These are phyloP conservation scores for Pilaira anomala DNA, from an alignment of 192 early-diverging fungal genomes.

Conservation along the genomic window DNA sequence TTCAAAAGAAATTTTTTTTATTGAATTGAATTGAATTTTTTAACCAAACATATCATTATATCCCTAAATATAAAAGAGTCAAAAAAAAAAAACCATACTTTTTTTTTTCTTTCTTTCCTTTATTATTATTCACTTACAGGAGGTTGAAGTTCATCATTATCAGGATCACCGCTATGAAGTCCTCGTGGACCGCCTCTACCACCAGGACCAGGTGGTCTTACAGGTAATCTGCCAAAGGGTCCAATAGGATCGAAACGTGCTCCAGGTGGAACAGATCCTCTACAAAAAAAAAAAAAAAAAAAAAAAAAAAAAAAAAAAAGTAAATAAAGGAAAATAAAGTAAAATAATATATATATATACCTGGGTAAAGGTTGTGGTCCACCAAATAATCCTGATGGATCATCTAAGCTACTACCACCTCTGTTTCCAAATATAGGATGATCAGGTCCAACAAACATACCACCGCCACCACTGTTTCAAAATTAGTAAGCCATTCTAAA, in stretches of 20 bases:
- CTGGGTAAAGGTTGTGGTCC: slow-evolving; percentile 61
- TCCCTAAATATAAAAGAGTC: slow-evolving; percentile 28
- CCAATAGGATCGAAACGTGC: slow-evolving; percentile 91
- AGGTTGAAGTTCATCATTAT: slow-evolving; percentile 72
- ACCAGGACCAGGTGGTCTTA: slow-evolving; percentile 29
- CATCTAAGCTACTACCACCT: slow-evolving; percentile 16
- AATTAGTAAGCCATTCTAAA: too few species aligned
- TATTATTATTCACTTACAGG: slow-evolving; percentile 45
- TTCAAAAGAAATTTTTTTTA: too few species aligned
- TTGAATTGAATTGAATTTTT: not conserved
- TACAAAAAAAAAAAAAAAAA: slow-evolving; percentile 9
- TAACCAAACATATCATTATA: slow-evolving; percentile 57
- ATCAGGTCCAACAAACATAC: slow-evolving; percentile 84
- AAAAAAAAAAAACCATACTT: not conserved
- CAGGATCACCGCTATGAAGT: slow-evolving; percentile 60
- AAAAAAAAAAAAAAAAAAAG: not conserved
- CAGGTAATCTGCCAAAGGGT: slow-evolving; percentile 64
- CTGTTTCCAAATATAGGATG: slow-evolving; percentile 82
- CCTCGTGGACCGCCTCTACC: slow-evolving; percentile 36
- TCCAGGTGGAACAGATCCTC: slow-evolving; percentile 75
- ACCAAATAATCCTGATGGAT: slow-evolving; percentile 47
- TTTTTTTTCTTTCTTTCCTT: too few species aligned
- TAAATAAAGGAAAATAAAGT: too few species aligned
- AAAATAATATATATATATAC: too few species aligned
- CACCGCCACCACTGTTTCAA: slow-evolving; percentile 62